Evolutionary conservation across 768 basidiomycete genomes (phyloP), one percentile per base, ranked within the genome.

Genomic region (Trametes cubensis): DNA sequence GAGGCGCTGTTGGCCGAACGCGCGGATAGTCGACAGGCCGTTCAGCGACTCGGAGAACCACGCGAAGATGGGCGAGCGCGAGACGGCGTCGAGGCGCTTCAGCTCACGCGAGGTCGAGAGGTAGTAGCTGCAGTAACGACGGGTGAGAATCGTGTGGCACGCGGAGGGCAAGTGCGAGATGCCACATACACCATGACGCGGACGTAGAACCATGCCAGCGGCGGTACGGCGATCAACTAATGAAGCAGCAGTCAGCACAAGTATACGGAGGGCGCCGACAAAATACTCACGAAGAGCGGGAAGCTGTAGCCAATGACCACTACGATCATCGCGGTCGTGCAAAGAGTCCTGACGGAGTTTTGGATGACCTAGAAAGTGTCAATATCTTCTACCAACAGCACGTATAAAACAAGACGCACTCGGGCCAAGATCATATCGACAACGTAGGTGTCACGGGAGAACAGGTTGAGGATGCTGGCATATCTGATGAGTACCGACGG

Each of bases 41-140:
- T 83, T 81, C 40, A 87, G 75, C 3, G 84, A 88, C 71, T 92
- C 92, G 2, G 89, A 89, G 71, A 92, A 92, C 87, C 88, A 90
- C 0, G 88, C 89, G 73, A 96, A 95, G 61, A 98, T 93, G 1
- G 95, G 95, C 0, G 92, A 93, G 41, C 91, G 87, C 6, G 92
- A 92, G 25, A 93, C 88, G 0, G 94, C 90, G 66, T 95, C 93
- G 15, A 95, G 80, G 15, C 93, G 90, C 72, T 95, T 94, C 25
- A 95, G 81, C 72, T 95, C 93, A 25, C 93, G 86, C 1, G 89
- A 92, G 0, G 92, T 94, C 3, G 90, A 80, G 8, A 95, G 83
- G 71, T 95, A 95, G 73, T 96, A 96, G 45, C 92, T 94, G 66
- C 2, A 34, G 23, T 0, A 34, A 52, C 7, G 23, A 11, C 17